phyloP scores from a whole-genome alignment of 148 eudicot genomes.

The Pharnaceum exiguum region DNA sequence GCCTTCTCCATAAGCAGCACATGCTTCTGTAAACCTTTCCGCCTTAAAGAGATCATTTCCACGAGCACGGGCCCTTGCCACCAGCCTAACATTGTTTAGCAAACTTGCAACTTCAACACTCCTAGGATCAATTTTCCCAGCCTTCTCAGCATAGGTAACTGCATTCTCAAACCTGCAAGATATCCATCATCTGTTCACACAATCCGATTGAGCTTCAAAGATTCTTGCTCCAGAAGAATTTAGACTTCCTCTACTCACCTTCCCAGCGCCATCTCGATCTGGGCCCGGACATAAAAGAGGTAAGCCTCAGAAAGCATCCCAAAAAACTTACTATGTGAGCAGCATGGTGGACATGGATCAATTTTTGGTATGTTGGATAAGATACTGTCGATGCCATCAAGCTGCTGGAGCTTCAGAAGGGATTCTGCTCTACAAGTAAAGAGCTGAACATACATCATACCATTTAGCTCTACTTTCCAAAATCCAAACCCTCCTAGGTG shows the following conservation, averaged over 20 bases:
- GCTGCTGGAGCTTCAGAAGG: slow-evolving; percentile 70
- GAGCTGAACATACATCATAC: slow-evolving; percentile 44
- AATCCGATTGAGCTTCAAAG: slow-evolving; percentile 19
- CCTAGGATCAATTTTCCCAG: slow-evolving; percentile 53
- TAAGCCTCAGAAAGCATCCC: slow-evolving; percentile 89
- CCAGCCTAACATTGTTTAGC: slow-evolving; percentile 57
- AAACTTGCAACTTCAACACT: slow-evolving; percentile 48
- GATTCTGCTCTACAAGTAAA: slow-evolving; percentile 76
- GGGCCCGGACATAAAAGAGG: slow-evolving; percentile 62
- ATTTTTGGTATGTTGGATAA: slow-evolving; percentile 40
- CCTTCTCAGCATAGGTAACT: slow-evolving; percentile 56
- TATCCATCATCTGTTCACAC: slow-evolving; percentile 41
- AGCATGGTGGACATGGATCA: slow-evolving; percentile 36
- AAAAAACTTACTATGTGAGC: slow-evolving; percentile 56
- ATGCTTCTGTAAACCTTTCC: slow-evolving; percentile 86
- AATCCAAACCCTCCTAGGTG: background rate
- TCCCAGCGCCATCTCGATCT: slow-evolving; percentile 82
- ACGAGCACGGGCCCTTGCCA: slow-evolving; percentile 70
- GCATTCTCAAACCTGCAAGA: slow-evolving; percentile 89
- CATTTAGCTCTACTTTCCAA: slow-evolving; percentile 8
- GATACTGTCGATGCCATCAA: slow-evolving; percentile 52
- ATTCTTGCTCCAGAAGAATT: slow-evolving; percentile 12
- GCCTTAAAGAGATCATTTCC: slow-evolving; percentile 86
- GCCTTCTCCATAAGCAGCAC: slow-evolving; percentile 89
- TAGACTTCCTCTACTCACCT: slow-evolving; percentile 50